phyloP scores from a whole-genome alignment of 208 protist genomes.

The Acanthamoeba healyi region DNA sequence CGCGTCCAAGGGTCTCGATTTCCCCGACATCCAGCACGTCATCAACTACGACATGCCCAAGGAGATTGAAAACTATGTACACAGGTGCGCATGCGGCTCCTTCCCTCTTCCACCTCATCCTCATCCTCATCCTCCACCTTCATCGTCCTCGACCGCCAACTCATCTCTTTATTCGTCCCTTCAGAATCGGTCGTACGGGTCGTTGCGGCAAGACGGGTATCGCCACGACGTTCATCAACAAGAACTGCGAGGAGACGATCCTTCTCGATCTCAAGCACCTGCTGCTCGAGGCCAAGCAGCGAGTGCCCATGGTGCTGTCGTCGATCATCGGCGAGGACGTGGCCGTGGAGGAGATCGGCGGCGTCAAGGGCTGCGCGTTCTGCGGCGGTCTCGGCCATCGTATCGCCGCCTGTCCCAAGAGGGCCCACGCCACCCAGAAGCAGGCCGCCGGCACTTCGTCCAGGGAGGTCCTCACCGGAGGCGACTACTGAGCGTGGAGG shows the following conservation, averaged over 20 bases:
- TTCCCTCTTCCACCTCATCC: background rate
- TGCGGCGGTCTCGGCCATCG: constrained; percentile 94
- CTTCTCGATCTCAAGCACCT: constrained; percentile 95
- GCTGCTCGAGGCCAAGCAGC: constrained; percentile 93
- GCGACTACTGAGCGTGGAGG: too few species aligned
- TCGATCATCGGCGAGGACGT: constrained; percentile 78
- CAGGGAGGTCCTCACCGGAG: background rate
- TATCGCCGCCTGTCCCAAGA: constrained; percentile 90
- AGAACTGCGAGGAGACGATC: constrained; percentile 86
- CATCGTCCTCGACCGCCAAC: too few species aligned
- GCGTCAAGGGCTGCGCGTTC: constrained; percentile 88
- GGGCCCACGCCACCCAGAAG: constrained; percentile 66
- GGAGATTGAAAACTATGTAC: constrained; percentile 83
- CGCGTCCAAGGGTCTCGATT: constrained; percentile 85
- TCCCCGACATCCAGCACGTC: constrained; percentile 81
- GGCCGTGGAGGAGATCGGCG: too few species aligned
- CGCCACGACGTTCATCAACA: constrained; percentile 94
- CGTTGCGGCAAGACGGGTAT: constrained; percentile 93
- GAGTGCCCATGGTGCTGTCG: constrained; percentile 81
- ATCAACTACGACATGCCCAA: constrained; percentile 85
- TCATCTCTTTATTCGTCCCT: constrained; percentile 75
- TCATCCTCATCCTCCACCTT: background rate
- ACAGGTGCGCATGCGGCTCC: constrained; percentile 33
- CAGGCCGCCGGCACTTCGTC: background rate
- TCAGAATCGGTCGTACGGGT: constrained; percentile 95